phyloP scores from a whole-genome alignment of 1,284 basidiomycete genomes.

The Moniliophthora roreri region DNA sequence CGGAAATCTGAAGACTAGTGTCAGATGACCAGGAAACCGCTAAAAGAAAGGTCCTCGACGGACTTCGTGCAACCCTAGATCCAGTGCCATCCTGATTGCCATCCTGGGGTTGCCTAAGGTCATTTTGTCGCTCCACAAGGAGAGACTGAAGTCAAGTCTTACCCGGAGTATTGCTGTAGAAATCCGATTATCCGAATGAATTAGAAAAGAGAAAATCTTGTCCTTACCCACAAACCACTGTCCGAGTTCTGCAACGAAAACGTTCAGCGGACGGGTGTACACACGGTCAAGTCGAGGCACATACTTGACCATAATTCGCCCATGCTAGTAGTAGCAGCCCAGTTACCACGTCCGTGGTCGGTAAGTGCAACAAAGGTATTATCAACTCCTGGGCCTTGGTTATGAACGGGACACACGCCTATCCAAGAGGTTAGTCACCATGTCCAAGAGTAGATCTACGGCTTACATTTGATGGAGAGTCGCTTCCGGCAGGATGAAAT shows the following conservation, averaged over 20 bases:
- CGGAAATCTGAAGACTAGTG: constrained; percentile 20
- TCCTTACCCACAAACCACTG: constrained; percentile 35
- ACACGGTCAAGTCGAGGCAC: background rate
- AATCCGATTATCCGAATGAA: background rate
- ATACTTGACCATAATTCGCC: constrained; percentile 35
- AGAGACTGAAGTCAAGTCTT: background rate
- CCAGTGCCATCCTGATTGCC: constrained; percentile 40
- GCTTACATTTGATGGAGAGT: constrained; percentile 15
- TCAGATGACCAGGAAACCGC: background rate
- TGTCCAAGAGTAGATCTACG: background rate
- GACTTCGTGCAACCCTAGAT: constrained; percentile 39
- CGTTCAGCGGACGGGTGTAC: background rate
- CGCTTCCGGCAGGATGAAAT: constrained; percentile 5
- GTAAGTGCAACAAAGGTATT: constrained; percentile 37
- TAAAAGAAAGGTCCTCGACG: constrained; percentile 1
- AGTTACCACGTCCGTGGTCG: constrained; percentile 35
- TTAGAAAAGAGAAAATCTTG: background rate
- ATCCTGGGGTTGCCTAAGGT: constrained; percentile 23
- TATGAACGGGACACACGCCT: constrained; percentile 36
- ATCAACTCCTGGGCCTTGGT: constrained; percentile 41
- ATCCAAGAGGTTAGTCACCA: background rate
- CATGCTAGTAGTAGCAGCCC: constrained; percentile 37
- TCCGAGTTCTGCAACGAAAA: constrained; percentile 30
- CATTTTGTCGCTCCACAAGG: background rate
- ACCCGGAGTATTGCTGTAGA: constrained; percentile 24